A percentile compares a stretch with the other conserved stretches of the same genome.
Conservation (phyloP, 805 yeast genomes). For the Priceomyces haplophilus region DNA sequence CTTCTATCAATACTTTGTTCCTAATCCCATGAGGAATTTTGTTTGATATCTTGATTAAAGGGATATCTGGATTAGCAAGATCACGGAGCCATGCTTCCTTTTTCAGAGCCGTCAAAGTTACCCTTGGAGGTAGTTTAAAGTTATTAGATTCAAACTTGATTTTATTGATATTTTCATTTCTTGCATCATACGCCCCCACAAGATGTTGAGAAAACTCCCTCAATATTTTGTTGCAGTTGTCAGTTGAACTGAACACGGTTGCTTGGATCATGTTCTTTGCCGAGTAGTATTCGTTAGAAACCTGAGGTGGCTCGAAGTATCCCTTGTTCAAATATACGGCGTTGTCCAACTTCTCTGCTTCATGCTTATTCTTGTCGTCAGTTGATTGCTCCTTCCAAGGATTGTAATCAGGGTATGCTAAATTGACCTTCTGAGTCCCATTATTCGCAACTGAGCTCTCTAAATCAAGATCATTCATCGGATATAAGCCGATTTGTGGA, state of each 20-base stretch:
- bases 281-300: slow-evolving; percentile 64
- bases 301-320: slow-evolving; percentile 58
- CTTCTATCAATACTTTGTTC: slow-evolving; percentile 69
- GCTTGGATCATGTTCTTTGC: slow-evolving; percentile 61
- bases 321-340: slow-evolving; percentile 63
- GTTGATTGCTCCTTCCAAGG: slow-evolving; percentile 64
- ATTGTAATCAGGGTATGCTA: slow-evolving; percentile 62
- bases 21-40: slow-evolving; percentile 90
- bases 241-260: slow-evolving; percentile 35
- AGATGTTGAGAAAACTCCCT: slow-evolving; percentile 38
- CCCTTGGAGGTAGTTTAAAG: slow-evolving; percentile 82
- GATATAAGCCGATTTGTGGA: slow-evolving; percentile 33
- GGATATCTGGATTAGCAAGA: slow-evolving; percentile 62
- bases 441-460: slow-evolving; percentile 1
- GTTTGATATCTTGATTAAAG: slow-evolving; percentile 65
- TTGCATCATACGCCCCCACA: slow-evolving; percentile 32
- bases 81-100: slow-evolving; percentile 84
- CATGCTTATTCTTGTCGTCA: slow-evolving; percentile 32
- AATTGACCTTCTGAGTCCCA: neutral
- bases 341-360: slow-evolving; percentile 51
- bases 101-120: slow-evolving; percentile 83
- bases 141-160: slow-evolving; percentile 31
- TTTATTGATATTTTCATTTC: slow-evolving; percentile 41
- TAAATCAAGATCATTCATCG: slow-evolving; percentile 25
- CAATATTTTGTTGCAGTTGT: slow-evolving; percentile 32